These are phyloP conservation scores for Fragaria iinumae DNA, from an alignment of 306 rosid genomes.

Conservation along the genomic window DNA sequence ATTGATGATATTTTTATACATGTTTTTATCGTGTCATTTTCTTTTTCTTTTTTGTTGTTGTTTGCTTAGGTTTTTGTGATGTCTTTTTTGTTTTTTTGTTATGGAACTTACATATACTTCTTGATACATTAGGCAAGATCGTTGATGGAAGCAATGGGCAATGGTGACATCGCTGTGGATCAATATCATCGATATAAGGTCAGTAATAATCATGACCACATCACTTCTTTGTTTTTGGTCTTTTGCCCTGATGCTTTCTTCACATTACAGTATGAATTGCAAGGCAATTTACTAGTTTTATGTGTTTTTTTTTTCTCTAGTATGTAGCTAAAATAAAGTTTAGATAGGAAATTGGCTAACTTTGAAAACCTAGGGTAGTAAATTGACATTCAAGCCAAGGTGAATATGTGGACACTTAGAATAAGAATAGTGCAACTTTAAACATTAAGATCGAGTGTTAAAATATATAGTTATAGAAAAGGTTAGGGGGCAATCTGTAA, in stretches of 20 bases:
- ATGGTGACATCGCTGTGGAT: slow-evolving; percentile 83
- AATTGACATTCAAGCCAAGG: no score
- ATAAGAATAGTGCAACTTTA: no score
- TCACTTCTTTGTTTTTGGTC: slow-evolving; percentile 13
- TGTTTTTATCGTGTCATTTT: not conserved
- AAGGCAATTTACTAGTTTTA: slow-evolving; percentile 2
- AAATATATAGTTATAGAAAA: not conserved
- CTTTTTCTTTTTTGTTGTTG: not conserved
- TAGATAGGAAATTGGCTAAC: no score
- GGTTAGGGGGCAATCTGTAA: not conserved
- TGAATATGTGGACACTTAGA: no score
- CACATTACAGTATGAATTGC: no score
- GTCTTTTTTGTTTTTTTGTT: slow-evolving; percentile 3
- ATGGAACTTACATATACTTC: slow-evolving; percentile 6
- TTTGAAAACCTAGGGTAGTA: no score
- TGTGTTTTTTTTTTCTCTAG: not conserved
- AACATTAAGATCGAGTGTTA: not conserved
- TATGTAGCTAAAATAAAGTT: not conserved
- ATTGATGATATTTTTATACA: not conserved
- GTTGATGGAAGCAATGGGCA: slow-evolving; percentile 80
- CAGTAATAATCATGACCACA: slow-evolving; percentile 24
- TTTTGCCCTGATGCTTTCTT: not conserved
- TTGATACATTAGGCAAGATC: slow-evolving; percentile 53
- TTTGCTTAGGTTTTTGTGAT: not conserved
- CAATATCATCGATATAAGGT: slow-evolving; percentile 88